These are phyloP conservation scores for Nakataea oryzae DNA, from an alignment of 2,329 filamentous ascomycete genomes.

Conservation along the genomic window DNA sequence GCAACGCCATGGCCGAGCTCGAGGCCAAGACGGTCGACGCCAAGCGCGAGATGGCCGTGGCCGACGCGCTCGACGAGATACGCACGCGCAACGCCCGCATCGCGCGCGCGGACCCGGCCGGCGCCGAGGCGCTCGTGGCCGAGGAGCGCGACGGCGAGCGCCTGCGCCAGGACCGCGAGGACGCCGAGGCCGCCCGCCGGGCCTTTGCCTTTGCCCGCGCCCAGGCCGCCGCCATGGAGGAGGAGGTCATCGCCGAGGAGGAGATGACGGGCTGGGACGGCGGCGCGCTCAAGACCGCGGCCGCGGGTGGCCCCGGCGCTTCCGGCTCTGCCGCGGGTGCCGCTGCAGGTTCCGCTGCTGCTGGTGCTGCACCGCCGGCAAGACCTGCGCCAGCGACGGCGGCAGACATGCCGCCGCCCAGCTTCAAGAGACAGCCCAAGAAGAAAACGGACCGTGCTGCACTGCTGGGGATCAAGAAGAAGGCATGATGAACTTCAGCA, in stretches of 20 bases:
- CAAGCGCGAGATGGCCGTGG: constrained; percentile 90
- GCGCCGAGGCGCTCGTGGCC: constrained; percentile 41
- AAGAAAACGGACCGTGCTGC: constrained; percentile 77
- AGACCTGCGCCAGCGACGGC: constrained; percentile 20
- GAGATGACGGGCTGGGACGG: constrained; percentile 15
- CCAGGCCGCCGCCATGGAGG: constrained; percentile 31
- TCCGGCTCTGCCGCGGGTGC: not conserved
- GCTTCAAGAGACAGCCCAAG: constrained; percentile 68
- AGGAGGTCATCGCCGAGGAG: constrained; percentile 39
- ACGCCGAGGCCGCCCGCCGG: constrained; percentile 66
- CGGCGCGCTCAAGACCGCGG: constrained; percentile 11
- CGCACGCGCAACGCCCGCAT: constrained; percentile 81
- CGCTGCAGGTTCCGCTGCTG: constrained; percentile 10
- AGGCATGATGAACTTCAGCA: constrained; percentile 22
- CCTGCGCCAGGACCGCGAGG: constrained; percentile 64
- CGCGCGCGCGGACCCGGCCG: constrained; percentile 63
- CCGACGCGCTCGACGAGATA: constrained; percentile 92
- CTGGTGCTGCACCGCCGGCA: constrained; percentile 19
- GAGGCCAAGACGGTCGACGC: constrained; percentile 91
- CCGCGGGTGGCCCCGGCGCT: constrained; percentile 6
- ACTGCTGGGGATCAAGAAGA: constrained; percentile 80
- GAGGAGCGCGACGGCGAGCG: constrained; percentile 47
- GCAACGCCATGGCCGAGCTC: constrained; percentile 88
- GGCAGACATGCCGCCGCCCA: constrained; percentile 19
- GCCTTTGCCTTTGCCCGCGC: constrained; percentile 62